These are phyloP conservation scores for Bocquillonia castaneifolia DNA, from an alignment of 441 rosid genomes.

Conservation along the genomic window DNA sequence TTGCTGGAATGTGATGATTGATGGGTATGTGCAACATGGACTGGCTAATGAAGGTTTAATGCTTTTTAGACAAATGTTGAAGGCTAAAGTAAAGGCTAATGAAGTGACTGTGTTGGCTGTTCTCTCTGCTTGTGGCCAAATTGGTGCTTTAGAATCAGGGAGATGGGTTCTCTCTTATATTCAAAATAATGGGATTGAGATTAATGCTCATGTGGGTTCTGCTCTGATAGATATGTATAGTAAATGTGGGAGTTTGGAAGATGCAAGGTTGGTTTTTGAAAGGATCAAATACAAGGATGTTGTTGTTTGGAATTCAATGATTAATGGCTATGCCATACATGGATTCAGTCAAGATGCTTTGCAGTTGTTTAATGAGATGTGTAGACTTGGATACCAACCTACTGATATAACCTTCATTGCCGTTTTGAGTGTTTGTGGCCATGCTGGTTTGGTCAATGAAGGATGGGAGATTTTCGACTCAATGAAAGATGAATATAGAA, in stretches of 20 bases:
- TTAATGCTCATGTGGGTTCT: slow-evolving; percentile 47
- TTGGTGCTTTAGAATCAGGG: slow-evolving; percentile 63
- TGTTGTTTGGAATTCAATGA: slow-evolving; percentile 66
- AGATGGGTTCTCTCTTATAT: slow-evolving; percentile 59
- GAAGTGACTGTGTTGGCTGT: slow-evolving; percentile 48
- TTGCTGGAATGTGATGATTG: slow-evolving; percentile 78
- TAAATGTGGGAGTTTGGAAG: slow-evolving; percentile 61
- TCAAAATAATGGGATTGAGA: slow-evolving; percentile 36
- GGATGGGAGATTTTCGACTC: slow-evolving; percentile 45
- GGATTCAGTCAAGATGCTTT: slow-evolving; percentile 47
- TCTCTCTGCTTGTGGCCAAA: slow-evolving; percentile 61
- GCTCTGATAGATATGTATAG: slow-evolving; percentile 62
- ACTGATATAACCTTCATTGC: slow-evolving; percentile 66
- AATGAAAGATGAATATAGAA: slow-evolving; percentile 41
- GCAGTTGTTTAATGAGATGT: slow-evolving; percentile 42
- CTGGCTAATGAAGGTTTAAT: slow-evolving; percentile 42
- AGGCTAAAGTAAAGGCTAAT: slow-evolving; percentile 38
- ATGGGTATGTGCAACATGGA: slow-evolving; percentile 60
- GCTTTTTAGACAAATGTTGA: slow-evolving; percentile 49
- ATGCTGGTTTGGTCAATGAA: slow-evolving; percentile 62
- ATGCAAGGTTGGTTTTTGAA: slow-evolving; percentile 50
- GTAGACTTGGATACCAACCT: slow-evolving; percentile 46
- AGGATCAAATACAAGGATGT: slow-evolving; percentile 42
- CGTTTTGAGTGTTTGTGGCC: slow-evolving; percentile 58
- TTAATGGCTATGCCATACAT: slow-evolving; percentile 49